A percentile compares a stretch with the other conserved stretches of the same genome.
phyloP scores from a whole-genome alignment of 2,329 filamentous ascomycete species.

The Colletotrichum theobromicola region DNA sequence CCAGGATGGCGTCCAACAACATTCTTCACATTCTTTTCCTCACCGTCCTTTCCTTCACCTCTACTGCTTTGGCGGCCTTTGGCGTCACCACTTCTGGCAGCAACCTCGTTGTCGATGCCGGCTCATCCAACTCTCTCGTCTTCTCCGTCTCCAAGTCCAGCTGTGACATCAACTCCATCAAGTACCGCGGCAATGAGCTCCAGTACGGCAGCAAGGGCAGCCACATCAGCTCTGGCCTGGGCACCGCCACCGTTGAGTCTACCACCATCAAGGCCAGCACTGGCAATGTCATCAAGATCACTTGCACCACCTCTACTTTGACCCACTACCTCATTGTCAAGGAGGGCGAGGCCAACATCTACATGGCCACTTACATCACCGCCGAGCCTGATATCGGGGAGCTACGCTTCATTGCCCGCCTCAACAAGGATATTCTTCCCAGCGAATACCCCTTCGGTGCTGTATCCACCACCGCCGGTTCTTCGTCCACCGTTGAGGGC shows the following conservation, averaged over 20 bases:
- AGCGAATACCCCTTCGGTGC: slow-evolving; percentile 58
- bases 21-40: slow-evolving; percentile 17
- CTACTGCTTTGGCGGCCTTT: slow-evolving; percentile 43
- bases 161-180: slow-evolving; percentile 70
- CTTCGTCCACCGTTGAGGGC: slow-evolving; percentile 59
- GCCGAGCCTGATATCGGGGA: slow-evolving; percentile 62
- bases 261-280: slow-evolving; percentile 35
- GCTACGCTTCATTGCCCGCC: slow-evolving; percentile 67
- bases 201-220: slow-evolving; percentile 57
- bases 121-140: slow-evolving; percentile 51
- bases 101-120: slow-evolving; percentile 53
- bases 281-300: slow-evolving; percentile 62
- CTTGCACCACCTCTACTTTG: slow-evolving; percentile 62
- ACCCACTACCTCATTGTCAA: slow-evolving; percentile 69
- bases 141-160: slow-evolving; percentile 57
- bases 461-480: slow-evolving; percentile 60
- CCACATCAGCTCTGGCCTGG: slow-evolving; percentile 65
- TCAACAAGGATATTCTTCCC: slow-evolving; percentile 55
- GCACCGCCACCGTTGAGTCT: slow-evolving; percentile 60
- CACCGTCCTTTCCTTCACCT: slow-evolving; percentile 31
- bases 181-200: slow-evolving; percentile 62
- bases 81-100: slow-evolving; percentile 43
- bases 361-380: slow-evolving; percentile 67
- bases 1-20: slow-evolving; percentile 12
- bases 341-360: slow-evolving; percentile 64